phyloP scores from a whole-genome alignment of 805 yeast genomes.

The Starmerella tilneyi region DNA sequence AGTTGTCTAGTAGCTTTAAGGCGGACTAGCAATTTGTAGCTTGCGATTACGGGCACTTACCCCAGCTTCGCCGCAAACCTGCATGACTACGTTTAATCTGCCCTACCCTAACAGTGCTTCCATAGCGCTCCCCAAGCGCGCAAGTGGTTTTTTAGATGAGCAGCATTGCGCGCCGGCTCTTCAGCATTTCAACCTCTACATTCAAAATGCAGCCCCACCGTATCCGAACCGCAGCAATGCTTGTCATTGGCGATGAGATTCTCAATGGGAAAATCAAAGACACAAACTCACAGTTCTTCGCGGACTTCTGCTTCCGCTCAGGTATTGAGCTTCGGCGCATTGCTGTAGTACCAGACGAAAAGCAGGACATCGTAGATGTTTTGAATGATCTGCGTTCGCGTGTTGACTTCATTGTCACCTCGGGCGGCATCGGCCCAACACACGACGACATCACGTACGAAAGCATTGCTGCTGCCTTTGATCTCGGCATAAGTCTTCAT shows the following conservation, averaged over 20 bases:
- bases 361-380: slow-evolving; percentile 48
- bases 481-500: slow-evolving; percentile 43
- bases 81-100: no score
- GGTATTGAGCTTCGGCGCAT: slow-evolving; percentile 61
- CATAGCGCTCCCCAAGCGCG: no score
- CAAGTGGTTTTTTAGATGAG: neutral
- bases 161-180: neutral
- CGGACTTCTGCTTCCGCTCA: slow-evolving; percentile 54
- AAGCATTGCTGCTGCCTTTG: slow-evolving; percentile 56
- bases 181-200: neutral
- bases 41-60: no score
- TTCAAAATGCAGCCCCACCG: neutral
- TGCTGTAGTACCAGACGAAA: slow-evolving; percentile 69
- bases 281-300: slow-evolving; percentile 63
- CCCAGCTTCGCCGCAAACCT: no score
- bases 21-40: no score
- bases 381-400: slow-evolving; percentile 38
- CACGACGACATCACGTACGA: slow-evolving; percentile 84
- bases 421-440: slow-evolving; percentile 76
- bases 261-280: slow-evolving; percentile 76
- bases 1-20: no score
- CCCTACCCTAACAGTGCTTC: neutral
- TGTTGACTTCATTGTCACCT: slow-evolving; percentile 62
- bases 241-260: slow-evolving; percentile 79
- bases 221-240: slow-evolving; percentile 25